phyloP scores from a whole-genome alignment of 306 rosid species.

The Vigna radiata region DNA sequence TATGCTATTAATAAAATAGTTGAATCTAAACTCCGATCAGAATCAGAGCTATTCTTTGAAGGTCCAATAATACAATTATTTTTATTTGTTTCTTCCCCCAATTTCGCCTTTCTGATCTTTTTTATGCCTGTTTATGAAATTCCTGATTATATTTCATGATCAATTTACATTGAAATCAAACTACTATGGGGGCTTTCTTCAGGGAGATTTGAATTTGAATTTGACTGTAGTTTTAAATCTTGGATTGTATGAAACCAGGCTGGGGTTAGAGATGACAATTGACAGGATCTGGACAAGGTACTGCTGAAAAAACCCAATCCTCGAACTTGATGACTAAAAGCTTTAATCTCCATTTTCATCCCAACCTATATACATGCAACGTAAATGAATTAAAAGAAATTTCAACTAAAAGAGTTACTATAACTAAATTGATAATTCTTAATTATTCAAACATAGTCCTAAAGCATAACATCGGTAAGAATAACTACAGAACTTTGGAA shows the following conservation, averaged over 20 bases:
- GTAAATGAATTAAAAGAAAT: too few relatives aligned
- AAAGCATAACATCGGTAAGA: too few relatives aligned
- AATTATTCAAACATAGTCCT: not conserved
- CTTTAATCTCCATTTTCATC: not conserved
- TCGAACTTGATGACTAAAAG: too few relatives aligned
- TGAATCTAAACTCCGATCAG: slow-evolving; percentile 15
- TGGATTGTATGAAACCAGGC: not conserved
- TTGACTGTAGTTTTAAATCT: not conserved
- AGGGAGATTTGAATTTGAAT: slow-evolving; percentile 11
- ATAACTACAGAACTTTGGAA: not conserved
- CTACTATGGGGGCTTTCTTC: slow-evolving; percentile 1
- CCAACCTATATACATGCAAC: too few relatives aligned
- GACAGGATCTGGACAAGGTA: not conserved
- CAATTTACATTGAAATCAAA: not conserved
- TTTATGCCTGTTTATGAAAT: not conserved
- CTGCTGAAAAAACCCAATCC: too few relatives aligned
- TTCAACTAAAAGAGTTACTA: too few relatives aligned
- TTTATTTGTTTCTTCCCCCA: not conserved
- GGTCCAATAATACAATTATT: not conserved
- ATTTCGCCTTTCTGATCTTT: not conserved
- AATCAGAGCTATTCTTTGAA: not conserved
- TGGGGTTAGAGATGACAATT: not conserved
- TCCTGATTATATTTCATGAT: not conserved
- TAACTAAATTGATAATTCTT: not conserved
- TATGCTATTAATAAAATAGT: slow-evolving; percentile 1